Evolutionary conservation across 2,329 filamentous ascomycete genomes (phyloP).

Genomic region (Alternaria gansuensis): DNA sequence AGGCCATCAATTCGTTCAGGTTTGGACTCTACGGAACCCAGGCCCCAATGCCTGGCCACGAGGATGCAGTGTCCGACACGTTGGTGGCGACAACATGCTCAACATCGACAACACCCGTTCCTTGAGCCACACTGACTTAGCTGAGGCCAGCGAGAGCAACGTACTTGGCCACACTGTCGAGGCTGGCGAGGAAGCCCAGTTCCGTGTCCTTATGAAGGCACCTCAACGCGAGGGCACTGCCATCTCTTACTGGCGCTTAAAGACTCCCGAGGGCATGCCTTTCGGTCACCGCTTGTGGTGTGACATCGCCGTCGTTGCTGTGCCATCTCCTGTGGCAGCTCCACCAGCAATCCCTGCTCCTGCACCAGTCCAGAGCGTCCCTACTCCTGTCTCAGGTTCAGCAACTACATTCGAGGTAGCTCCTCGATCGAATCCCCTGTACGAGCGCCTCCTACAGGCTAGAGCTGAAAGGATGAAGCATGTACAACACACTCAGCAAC

Average conservation of each 20-base stretch:
- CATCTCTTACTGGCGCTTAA: conserved; percentile 97
- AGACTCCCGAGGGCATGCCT: conserved; percentile 77
- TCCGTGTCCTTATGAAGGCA: conserved; percentile 85
- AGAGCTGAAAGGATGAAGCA: conserved; percentile 37
- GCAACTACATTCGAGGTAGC: conserved; percentile 23
- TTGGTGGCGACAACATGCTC: conserved; percentile 96
- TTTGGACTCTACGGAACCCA: conserved; percentile 89
- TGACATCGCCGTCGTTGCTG: conserved; percentile 74
- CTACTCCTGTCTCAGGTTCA: conserved; percentile 23
- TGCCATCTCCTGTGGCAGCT: conserved; percentile 17
- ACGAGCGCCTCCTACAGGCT: conserved; percentile 39
- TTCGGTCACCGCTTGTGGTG: conserved; percentile 97
- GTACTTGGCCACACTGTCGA: conserved; percentile 73
- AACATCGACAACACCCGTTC: conserved; percentile 83
- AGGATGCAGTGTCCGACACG: conserved; percentile 88
- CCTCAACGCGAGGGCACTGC: conserved; percentile 78
- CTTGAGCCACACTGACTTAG: conserved; percentile 78
- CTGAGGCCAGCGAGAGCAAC: conserved; percentile 83
- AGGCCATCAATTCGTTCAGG: conserved; percentile 82
- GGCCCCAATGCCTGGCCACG: conserved; percentile 83
- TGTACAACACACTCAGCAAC: conserved; percentile 29
- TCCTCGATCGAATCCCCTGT: conserved; percentile 29
- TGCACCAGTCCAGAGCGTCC: conserved; percentile 1
- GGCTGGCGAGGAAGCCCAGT: conserved; percentile 78
- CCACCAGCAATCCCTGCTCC: background rate